Base-by-base conservation (phyloP, 164 flowering plant genomes). In the Platanus orientalis region DNA sequence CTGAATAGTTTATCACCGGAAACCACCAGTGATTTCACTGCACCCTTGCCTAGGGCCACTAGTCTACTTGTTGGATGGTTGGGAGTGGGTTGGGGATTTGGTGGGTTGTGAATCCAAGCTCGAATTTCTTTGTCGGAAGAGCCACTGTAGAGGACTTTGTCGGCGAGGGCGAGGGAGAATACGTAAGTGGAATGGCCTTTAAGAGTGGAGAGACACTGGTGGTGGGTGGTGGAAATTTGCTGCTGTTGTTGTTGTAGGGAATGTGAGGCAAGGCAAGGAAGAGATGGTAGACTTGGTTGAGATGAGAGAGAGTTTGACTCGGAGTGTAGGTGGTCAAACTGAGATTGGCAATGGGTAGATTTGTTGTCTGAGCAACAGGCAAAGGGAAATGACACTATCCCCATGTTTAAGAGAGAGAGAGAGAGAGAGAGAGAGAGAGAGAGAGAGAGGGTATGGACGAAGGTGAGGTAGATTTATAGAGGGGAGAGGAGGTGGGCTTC, bases 11-110 rank as follows among this genome's bases (percentile, higher is more conserved):
- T 85, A 25, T 83, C 78, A 2, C 71, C 71, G 1, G 58, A 64
- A 4, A 83, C 72, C 0, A 79, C 78, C 1, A 93, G 57, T 20
- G 90, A 83, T 69, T 93, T 93, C 12, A 90, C 88, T 7, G 94
- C 90, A 19, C 91, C 84, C 17, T 79, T 69, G 7, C 87, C 84
- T 0, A 60, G 54, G 4, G 80, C 72, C 2, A 85, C 75, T 7
- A 70, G n/a, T 54, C 69, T 71, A 75, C 62, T 64, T 54, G 10
- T 30, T 27, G 11, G 24, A 48, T 59, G 36, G 48, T 17, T 55
- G 42, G 14, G 60, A 24, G 25, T 58, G 7, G 20, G 55, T 36
- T 69, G 62, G 1, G 53, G 52, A 52, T 52, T 54, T 0, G 52
- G 44, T 40, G 61, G 49, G 62, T 68, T 56, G 25, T 58, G 73